A percentile compares a stretch with the other conserved stretches of the same genome.
phyloP scores from a whole-genome alignment of 345 rosid genomes.

The Gossypium rotundifolium region DNA sequence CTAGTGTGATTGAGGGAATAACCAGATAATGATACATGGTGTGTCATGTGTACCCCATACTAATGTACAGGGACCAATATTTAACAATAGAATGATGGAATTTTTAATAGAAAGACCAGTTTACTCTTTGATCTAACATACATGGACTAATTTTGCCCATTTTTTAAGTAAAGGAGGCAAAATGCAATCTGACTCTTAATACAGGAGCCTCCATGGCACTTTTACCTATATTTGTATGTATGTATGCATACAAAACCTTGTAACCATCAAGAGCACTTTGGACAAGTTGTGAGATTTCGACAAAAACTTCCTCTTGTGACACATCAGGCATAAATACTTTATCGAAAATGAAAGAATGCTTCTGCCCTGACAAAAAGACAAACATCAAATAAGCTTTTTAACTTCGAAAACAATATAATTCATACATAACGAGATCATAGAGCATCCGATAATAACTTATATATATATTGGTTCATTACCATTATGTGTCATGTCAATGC shows the following conservation, averaged over 20 bases:
- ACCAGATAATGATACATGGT: too few species aligned
- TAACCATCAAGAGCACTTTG: conserved; percentile 99
- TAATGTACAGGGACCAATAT: too few species aligned
- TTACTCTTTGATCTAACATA: too few species aligned
- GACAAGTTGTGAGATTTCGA: conserved; percentile 91
- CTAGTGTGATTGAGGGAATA: too few species aligned
- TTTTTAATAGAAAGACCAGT: too few species aligned
- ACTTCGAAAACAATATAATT: neutral
- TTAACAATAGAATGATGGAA: too few species aligned
- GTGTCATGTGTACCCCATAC: too few species aligned
- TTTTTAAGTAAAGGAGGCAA: too few species aligned
- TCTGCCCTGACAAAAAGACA: conserved; percentile 55
- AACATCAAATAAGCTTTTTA: conserved; percentile 8
- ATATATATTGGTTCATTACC: conserved; percentile 32
- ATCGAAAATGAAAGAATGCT: conserved; percentile 78
- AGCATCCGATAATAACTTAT: neutral
- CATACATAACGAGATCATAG: neutral
- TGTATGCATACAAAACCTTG: conserved; percentile 44
- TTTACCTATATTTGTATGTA: neutral
- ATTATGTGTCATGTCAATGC: conserved; percentile 69
- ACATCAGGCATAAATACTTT: conserved; percentile 69
- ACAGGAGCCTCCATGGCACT: too few species aligned
- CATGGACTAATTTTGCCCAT: too few species aligned
- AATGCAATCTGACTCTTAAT: too few species aligned
- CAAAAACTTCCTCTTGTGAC: conserved; percentile 87